A percentile compares a stretch with the other conserved stretches of the same genome.
These are phyloP conservation scores for Candida cerambycidarum DNA, from an alignment of 805 yeast species.

Conservation along the genomic window DNA sequence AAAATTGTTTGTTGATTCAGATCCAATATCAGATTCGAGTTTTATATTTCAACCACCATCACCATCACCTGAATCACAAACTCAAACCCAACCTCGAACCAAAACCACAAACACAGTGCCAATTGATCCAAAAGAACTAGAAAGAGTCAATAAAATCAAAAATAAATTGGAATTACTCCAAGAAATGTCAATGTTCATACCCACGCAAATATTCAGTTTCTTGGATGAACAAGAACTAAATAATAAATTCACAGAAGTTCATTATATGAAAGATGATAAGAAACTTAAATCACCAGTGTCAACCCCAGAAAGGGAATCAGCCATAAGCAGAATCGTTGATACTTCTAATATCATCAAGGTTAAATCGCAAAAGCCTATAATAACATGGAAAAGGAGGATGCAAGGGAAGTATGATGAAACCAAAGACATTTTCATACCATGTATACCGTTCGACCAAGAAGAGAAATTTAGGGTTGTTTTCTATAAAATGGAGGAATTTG, in stretches of 20 bases:
- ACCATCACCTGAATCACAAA: not conserved
- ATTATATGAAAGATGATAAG: conserved; percentile 23
- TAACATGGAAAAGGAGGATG: conserved; percentile 53
- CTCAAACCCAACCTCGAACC: too few species aligned
- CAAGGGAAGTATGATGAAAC: conserved; percentile 48
- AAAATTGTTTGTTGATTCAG: conserved; percentile 6
- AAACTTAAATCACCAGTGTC: conserved; percentile 1
- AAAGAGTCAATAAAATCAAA: conserved; percentile 33
- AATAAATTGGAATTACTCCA: conserved; percentile 50
- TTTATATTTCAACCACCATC: conserved; percentile 1
- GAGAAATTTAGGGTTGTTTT: conserved; percentile 48
- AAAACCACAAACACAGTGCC: not conserved
- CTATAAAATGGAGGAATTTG: conserved; percentile 47
- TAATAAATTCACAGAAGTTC: conserved; percentile 15
- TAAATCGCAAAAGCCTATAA: conserved; percentile 25
- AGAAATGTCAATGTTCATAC: conserved; percentile 49
- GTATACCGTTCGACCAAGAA: conserved; percentile 34
- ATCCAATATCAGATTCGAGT: conserved; percentile 6
- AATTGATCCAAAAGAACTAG: conserved; percentile 15
- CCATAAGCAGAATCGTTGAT: not conserved
- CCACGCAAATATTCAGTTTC: conserved; percentile 22
- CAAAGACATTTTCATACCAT: conserved; percentile 57
- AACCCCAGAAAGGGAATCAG: conserved; percentile 1
- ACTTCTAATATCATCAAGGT: not conserved
- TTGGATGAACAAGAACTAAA: conserved; percentile 24